Percentiles rank a stretch among this genome's conserved stretches.
Conservation (phyloP, 305 asterid genomes). For the Fraxinus nigra region DNA sequence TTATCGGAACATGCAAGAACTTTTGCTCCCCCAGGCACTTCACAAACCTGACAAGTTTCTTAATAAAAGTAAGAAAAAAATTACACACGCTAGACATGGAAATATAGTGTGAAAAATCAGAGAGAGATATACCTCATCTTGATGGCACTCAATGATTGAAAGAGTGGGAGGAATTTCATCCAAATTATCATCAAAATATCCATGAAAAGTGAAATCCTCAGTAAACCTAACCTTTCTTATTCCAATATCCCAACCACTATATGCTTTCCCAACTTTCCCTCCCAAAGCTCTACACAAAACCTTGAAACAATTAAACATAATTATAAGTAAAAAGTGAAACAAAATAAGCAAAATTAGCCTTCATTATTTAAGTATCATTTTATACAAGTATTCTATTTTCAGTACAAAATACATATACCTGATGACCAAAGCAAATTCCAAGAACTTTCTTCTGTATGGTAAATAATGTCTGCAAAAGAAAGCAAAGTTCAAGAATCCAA, state of each 20-base stretch:
- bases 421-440: slow-evolving; percentile 85
- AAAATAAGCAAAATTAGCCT: background rate
- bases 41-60: slow-evolving; percentile 47
- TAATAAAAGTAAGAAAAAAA: background rate
- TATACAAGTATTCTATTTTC: background rate
- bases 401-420: slow-evolving; percentile 31
- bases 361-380: background rate
- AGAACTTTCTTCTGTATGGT: slow-evolving; percentile 68
- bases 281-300: slow-evolving; percentile 70
- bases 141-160: slow-evolving; percentile 67
- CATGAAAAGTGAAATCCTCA: slow-evolving; percentile 35
- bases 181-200: slow-evolving; percentile 22
- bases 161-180: slow-evolving; percentile 44
- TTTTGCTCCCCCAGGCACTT: slow-evolving; percentile 60
- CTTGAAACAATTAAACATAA: slow-evolving; percentile 22
- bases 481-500: slow-evolving; percentile 67
- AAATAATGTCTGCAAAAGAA: slow-evolving; percentile 48
- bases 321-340: background rate
- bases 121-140: slow-evolving; percentile 54
- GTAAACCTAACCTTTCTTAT: slow-evolving; percentile 50
- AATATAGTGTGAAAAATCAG: background rate
- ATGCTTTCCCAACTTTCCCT: slow-evolving; percentile 58
- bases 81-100: background rate
- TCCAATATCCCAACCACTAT: slow-evolving; percentile 79
- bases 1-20: slow-evolving; percentile 59